A percentile compares a stretch with the other conserved stretches of the same genome.
phyloP scores from a whole-genome alignment of 352 stramenopile species.

The Phytopythium sindhum region DNA sequence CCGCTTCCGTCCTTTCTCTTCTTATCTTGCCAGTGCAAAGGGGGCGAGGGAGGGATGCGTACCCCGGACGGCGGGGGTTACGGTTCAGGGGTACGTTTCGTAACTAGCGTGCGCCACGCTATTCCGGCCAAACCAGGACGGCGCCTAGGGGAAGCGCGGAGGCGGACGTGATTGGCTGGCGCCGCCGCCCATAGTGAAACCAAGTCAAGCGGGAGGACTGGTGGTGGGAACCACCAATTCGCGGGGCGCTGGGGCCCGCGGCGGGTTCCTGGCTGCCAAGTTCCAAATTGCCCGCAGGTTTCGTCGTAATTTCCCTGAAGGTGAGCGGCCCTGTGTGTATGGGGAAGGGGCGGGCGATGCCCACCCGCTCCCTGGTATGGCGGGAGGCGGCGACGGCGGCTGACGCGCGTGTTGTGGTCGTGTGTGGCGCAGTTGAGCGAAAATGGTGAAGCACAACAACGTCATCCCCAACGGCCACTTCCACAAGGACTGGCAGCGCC shows the following conservation, averaged over 20 bases:
- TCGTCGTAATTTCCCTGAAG: conserved; percentile 77
- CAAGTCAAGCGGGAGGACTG: conserved; percentile 64
- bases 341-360: background rate
- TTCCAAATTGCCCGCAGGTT: conserved; percentile 90
- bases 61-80: no score
- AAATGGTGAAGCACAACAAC: conserved; percentile 99
- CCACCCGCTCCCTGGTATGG: background rate
- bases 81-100: no score
- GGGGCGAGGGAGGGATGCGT: no score
- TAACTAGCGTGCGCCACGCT: conserved; percentile 7
- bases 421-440: conserved; percentile 46
- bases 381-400: background rate
- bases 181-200: conserved; percentile 39
- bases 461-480: conserved; percentile 99
- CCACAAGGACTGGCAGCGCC: conserved; percentile 99
- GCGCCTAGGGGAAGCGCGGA: background rate
- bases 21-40: no score
- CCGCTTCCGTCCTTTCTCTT: background rate
- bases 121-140: background rate
- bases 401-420: conserved; percentile 8
- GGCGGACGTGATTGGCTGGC: conserved; percentile 40
- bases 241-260: conserved; percentile 15
- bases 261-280: conserved; percentile 53
- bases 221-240: conserved; percentile 83
- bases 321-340: conserved; percentile 29